Conservation (phyloP, 2,329 filamentous ascomycete genomes). For the Phialophora chinensis region DNA sequence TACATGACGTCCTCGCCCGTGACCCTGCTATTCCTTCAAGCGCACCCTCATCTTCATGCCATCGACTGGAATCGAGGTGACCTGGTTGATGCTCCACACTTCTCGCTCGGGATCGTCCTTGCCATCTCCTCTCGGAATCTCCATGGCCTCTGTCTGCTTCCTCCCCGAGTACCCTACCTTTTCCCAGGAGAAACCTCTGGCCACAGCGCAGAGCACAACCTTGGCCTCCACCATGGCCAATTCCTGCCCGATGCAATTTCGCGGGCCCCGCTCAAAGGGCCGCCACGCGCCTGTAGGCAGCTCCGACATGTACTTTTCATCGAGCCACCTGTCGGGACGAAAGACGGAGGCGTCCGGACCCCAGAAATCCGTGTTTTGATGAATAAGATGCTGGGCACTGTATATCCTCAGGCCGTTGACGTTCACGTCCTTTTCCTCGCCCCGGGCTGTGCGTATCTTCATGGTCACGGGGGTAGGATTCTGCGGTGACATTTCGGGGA, state of each 20-base stretch:
- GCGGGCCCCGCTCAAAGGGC: constrained; percentile 61
- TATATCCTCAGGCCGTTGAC: constrained; percentile 38
- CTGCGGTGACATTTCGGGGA: constrained; percentile 22
- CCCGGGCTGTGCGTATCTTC: constrained; percentile 23
- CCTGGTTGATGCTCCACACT: constrained; percentile 30
- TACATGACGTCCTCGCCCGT: no score
- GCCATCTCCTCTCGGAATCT: constrained; percentile 22
- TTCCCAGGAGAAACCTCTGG: constrained; percentile 58
- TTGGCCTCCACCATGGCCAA: constrained; percentile 61
- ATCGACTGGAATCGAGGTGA: constrained; percentile 32
- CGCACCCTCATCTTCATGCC: constrained; percentile 36
- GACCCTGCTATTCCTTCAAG: constrained; percentile 7
- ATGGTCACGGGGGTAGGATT: constrained; percentile 17
- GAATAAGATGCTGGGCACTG: constrained; percentile 39
- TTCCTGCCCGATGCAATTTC: constrained; percentile 64
- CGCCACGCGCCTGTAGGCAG: constrained; percentile 57
- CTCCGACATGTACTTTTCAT: constrained; percentile 29
- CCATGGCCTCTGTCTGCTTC: constrained; percentile 17
- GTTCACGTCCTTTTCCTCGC: constrained; percentile 26
- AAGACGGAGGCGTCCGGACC: constrained; percentile 54
- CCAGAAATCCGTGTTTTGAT: constrained; percentile 51
- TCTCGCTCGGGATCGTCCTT: constrained; percentile 24
- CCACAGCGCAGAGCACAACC: constrained; percentile 57
- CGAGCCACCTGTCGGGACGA: constrained; percentile 57
- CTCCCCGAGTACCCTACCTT: constrained; percentile 32